phyloP scores from a whole-genome alignment of 2,329 filamentous ascomycete species.

The Fusarium camptoceras region DNA sequence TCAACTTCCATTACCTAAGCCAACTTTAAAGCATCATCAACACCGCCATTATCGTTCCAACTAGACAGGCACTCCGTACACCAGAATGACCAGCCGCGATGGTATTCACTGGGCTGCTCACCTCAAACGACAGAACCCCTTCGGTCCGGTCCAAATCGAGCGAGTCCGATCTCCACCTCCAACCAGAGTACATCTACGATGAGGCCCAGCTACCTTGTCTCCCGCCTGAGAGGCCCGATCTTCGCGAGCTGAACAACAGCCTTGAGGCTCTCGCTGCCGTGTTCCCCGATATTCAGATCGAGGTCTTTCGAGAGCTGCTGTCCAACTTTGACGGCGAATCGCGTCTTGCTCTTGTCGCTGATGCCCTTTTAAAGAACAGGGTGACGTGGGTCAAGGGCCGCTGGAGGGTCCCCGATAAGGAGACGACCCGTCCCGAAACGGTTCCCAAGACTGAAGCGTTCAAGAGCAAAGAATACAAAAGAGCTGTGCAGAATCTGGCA shows the following conservation, averaged over 20 bases:
- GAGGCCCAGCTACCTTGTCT: constrained; percentile 64
- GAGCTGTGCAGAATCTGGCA: constrained; percentile 74
- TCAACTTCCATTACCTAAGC: constrained; percentile 34
- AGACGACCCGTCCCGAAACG: constrained; percentile 47
- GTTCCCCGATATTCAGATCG: constrained; percentile 84
- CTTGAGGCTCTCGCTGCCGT: constrained; percentile 76
- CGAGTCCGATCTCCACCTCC: constrained; percentile 47
- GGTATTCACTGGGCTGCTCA: constrained; percentile 63
- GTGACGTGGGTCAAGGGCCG: constrained; percentile 77
- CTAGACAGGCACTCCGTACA: constrained; percentile 10
- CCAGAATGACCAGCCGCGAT: constrained; percentile 58
- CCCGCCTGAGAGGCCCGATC: constrained; percentile 67
- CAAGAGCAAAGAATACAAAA: constrained; percentile 73
- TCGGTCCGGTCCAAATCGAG: constrained; percentile 49
- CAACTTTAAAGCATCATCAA: constrained; percentile 15
- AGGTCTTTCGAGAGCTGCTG: constrained; percentile 87
- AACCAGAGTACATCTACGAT: constrained; percentile 65
- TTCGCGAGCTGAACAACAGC: constrained; percentile 76
- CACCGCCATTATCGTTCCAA: constrained; percentile 20
- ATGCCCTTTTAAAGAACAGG: constrained; percentile 79
- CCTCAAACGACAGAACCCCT: constrained; percentile 55
- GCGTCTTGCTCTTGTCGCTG: constrained; percentile 79
- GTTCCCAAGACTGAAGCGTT: constrained; percentile 74
- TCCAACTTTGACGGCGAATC: constrained; percentile 80
- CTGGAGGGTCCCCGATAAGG: constrained; percentile 62